These are phyloP conservation scores for Sclerotinia nivalis DNA, from an alignment of 2,329 filamentous ascomycete genomes.

Conservation along the genomic window DNA sequence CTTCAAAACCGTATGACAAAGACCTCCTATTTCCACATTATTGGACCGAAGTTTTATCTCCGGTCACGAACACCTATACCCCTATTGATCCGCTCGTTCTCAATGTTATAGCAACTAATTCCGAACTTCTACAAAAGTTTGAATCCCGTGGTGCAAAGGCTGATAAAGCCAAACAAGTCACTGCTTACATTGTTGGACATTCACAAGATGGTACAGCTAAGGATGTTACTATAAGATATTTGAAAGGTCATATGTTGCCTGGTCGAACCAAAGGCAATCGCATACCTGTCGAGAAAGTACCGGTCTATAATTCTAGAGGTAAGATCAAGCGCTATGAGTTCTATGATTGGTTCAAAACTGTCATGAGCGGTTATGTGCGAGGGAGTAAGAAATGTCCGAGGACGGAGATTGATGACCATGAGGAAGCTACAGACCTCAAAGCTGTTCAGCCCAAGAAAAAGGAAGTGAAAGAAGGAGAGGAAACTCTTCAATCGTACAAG, in stretches of 20 bases:
- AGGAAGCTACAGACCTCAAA: constrained; percentile 76
- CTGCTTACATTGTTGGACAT: constrained; percentile 84
- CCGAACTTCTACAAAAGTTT: constrained; percentile 71
- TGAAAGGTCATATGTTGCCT: constrained; percentile 78
- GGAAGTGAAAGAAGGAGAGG: constrained; percentile 70
- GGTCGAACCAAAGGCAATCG: constrained; percentile 87
- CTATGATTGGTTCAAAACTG: constrained; percentile 84
- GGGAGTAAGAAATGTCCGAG: constrained; percentile 51
- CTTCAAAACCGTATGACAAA: constrained; percentile 62
- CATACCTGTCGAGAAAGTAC: constrained; percentile 75
- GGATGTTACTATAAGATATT: constrained; percentile 89
- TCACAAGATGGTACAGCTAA: constrained; percentile 82
- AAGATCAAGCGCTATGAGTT: constrained; percentile 75
- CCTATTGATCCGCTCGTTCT: constrained; percentile 74
- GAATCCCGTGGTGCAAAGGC: constrained; percentile 82
- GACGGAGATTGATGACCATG: constrained; percentile 74
- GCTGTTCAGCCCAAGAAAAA: constrained; percentile 73
- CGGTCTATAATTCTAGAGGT: constrained; percentile 74
- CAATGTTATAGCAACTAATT: constrained; percentile 66
- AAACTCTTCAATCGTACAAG: constrained; percentile 87
- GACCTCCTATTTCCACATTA: constrained; percentile 86
- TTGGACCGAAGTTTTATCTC: constrained; percentile 88
- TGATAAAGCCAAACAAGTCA: constrained; percentile 83
- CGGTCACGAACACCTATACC: constrained; percentile 74
- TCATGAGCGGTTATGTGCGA: constrained; percentile 72